Evolutionary conservation across 2,329 filamentous ascomycete genomes (phyloP), one percentile per base, ranked within the genome.

Genomic region (Penicillium crustosum): DNA sequence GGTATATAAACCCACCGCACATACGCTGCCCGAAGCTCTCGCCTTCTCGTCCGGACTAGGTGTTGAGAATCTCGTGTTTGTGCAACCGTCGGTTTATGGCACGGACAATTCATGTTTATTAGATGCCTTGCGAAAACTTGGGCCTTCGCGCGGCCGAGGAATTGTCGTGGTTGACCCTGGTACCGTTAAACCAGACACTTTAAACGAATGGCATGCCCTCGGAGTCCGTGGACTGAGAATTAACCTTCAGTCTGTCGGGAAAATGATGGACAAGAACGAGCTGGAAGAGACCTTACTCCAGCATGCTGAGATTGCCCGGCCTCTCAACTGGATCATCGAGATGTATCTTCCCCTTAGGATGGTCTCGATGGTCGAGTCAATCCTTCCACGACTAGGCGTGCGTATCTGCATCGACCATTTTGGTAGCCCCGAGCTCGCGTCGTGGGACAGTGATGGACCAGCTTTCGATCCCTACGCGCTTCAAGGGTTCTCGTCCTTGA

Each of bases 51-150:
- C 73, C 0, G 71, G 75, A 1, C 69, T 87, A 15, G 81, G 80
- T 2, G 78, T 87, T 39, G 62, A 75, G 42, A 84, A 85, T 58
- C 76, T 85, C 50, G 83, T 87, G 25, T 74, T 88, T 12, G 81
- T 85, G 3, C 86, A 88, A 62, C 83, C 84, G 1, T 86, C 83
- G 17, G 83, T 86, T 51, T 88, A 87, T 67, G 84, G 82, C 25
- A 74, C 77, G 52, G 84, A 88, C 70, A 88, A 88, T 64, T 75
- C 78, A 0, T 86, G 83, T 65, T 72, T 86, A 4, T 75, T 88
- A 13, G 79, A 83, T 43, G 82, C 82, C 0, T 73, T 88, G 13
- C 66, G 69, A 7, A 68, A 68, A 12, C 68, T 87, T 2, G 83
- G 83, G 0, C 77, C 81, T 0, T 67, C 69, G 15, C 75, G 77